Base-by-base conservation (phyloP, 371 early-diverging fungal genomes). In the Ordospora pajunii region DNA sequence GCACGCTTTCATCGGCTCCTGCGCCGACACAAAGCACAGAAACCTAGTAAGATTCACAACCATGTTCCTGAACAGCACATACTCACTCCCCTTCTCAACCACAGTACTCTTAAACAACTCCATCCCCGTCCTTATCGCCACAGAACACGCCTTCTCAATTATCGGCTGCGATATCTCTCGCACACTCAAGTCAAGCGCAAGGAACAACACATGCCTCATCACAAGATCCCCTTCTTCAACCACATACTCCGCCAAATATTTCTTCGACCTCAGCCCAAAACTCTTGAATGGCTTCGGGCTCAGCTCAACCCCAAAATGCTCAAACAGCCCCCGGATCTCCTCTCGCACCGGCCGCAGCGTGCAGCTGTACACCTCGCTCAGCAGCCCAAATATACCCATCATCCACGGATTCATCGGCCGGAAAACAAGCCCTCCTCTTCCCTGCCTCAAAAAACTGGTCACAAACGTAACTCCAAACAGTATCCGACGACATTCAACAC, bases 331-430 rank as follows among this genome's bases (percentile, higher is more conserved):
- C 19, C 54, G 40, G 10, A 80, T 83, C 46, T 68, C 73, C 14
- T 45, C 53, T 27, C 75, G 75, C 17, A 80, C 51, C 1, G 17
- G 4, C 21, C 22, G 14, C 17, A 63, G 44, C 40, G 75, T 71
- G 48, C 70, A 80, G 25, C 42, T 14, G 37, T 77, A 51, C 0
- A 83, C 43, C 54, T 83, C 76, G 27, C 40, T 23, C 27, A 83
- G 46, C 0, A 78, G 5, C 14, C 65, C 23, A 14, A 83, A 32
- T 19, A 83, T 50, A 10, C 43, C 23, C 71, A 83, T 80, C 23
- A 83, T 22, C 78, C 76, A 83, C 11, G 83, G 83, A 63, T 83
- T 83, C 11, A 74, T 73, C 19, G 83, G 83, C 10, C 44, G 48
- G 65, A 78, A 83, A 23, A 83, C 50, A 9, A 54, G 42, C 10